Evolutionary conservation across 345 rosid genomes (phyloP), one percentile per base, ranked within the genome.

Genomic region (Sisymbrium irio): DNA sequence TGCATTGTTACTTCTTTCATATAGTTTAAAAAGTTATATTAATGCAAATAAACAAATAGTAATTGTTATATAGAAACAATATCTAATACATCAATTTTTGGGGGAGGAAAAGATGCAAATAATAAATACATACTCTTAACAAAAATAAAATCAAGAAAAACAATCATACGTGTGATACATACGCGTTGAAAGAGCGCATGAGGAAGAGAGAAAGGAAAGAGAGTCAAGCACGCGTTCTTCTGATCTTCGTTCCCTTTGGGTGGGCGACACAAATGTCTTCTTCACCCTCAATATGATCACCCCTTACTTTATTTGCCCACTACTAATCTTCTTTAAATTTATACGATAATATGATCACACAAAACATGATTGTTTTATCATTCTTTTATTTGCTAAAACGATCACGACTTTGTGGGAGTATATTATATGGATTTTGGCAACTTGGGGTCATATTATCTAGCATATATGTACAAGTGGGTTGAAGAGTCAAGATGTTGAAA

Each of bases 171-270:
- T 47, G 53, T 44, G 49, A 6, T 47, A 9, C 27, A 47, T 18
- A 47, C 51, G 76, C 22, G 33, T 15, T 27, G 42, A 17, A 15
- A 28, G n/a, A 51, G 71, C 37, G 55, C 55, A 19, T 54, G 65
- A 30, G 45, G 17, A 5, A 33, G 11, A 54, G 15, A 42, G n/a
- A 5, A 5, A 50, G 9, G 20, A 5, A 54, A 50, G 5, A 53
- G 62, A 74, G 78, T 65, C 72, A 74, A 56, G 42, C 67, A 74
- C 78, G 72, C 78, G 67, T 65, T 74, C 60, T 51, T 65, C 66
- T 45, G 44, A 22, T 53, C 69, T 53, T 53, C 17, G 32, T 63
- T 42, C 56, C 27, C 65, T 33, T 73, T 55, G 71, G 45, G 77
- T 57, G 72, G 41, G 72, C 77, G 72, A 65, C 59, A 73, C 10